phyloP scores from a whole-genome alignment of 2,329 filamentous ascomycete species.

The Pseudomassariella vexata region DNA sequence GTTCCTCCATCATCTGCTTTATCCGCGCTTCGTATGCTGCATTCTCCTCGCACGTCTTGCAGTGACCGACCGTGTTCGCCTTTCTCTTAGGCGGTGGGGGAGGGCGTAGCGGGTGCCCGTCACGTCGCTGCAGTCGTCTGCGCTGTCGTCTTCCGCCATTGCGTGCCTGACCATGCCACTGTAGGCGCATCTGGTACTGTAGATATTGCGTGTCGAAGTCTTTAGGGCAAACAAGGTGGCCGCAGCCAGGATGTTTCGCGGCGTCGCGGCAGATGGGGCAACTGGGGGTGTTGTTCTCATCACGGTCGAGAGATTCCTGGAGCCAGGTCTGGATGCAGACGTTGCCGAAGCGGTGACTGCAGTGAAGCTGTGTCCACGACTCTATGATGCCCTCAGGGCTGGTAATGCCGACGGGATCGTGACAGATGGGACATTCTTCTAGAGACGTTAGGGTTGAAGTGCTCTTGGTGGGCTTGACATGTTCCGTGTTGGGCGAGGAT shows the following conservation, averaged over 20 bases:
- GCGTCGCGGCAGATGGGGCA: slow-evolving; percentile 35
- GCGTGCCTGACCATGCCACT: not conserved
- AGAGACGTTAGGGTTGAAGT: slow-evolving; percentile 12
- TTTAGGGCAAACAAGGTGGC: slow-evolving; percentile 18
- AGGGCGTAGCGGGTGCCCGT: slow-evolving; percentile 14
- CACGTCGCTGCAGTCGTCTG: slow-evolving; percentile 16
- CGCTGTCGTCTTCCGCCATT: slow-evolving; percentile 8
- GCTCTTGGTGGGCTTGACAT: slow-evolving; percentile 9
- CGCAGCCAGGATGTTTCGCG: slow-evolving; percentile 23
- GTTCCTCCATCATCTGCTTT: slow-evolving; percentile 10
- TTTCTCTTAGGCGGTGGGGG: slow-evolving; percentile 6
- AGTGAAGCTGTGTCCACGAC: slow-evolving; percentile 33
- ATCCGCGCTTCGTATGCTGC: slow-evolving; percentile 15
- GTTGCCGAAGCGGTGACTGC: slow-evolving; percentile 37
- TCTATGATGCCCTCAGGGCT: slow-evolving; percentile 32
- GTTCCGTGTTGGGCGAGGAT: no score
- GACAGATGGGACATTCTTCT: slow-evolving; percentile 36
- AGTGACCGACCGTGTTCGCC: slow-evolving; percentile 21
- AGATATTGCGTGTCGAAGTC: slow-evolving; percentile 8
- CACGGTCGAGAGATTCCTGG: slow-evolving; percentile 25
- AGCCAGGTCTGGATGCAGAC: slow-evolving; percentile 39
- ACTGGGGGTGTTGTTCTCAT: slow-evolving; percentile 22
- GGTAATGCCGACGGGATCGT: slow-evolving; percentile 30
- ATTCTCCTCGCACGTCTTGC: slow-evolving; percentile 17
- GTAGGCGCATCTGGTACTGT: slow-evolving; percentile 4